Percentiles rank a stretch among this genome's conserved stretches.
Evolutionary conservation across 768 basidiomycete species (phyloP).

Genomic region (Suillus americanus): DNA sequence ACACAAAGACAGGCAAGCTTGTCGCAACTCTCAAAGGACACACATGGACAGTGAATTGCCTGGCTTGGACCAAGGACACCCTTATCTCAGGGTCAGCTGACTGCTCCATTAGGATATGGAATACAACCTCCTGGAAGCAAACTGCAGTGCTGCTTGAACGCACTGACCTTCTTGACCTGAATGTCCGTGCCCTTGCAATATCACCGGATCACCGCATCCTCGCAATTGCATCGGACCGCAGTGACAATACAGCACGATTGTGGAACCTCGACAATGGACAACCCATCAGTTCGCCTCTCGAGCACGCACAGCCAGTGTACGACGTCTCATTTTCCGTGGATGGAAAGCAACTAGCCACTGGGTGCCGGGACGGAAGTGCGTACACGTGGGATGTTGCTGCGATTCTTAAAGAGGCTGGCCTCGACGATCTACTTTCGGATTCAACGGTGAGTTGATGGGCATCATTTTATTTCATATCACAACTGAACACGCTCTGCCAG

Average conservation of each 20-base stretch:
- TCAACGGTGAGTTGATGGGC: background rate
- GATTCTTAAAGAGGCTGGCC: background rate
- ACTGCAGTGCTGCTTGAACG: background rate
- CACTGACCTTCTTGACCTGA: too few relatives aligned
- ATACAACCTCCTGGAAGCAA: too few relatives aligned
- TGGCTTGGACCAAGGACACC: too few relatives aligned
- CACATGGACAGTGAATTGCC: too few relatives aligned
- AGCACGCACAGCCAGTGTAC: background rate
- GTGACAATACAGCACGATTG: constrained; percentile 1
- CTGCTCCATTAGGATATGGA: too few relatives aligned
- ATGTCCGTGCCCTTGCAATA: constrained; percentile 8
- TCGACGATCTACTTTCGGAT: background rate
- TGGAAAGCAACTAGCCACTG: background rate
- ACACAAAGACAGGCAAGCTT: too few relatives aligned
- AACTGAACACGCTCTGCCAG: background rate
- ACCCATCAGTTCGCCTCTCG: background rate
- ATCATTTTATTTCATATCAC: background rate
- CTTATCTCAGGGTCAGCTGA: too few relatives aligned
- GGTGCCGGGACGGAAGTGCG: background rate
- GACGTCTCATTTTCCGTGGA: background rate
- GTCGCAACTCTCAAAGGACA: too few relatives aligned
- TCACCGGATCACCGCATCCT: background rate
- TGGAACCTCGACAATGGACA: background rate
- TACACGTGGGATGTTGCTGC: background rate
- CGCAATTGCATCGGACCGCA: constrained; percentile 14